phyloP scores from a whole-genome alignment of 331 rosid genomes.

The Quercus phellos region DNA sequence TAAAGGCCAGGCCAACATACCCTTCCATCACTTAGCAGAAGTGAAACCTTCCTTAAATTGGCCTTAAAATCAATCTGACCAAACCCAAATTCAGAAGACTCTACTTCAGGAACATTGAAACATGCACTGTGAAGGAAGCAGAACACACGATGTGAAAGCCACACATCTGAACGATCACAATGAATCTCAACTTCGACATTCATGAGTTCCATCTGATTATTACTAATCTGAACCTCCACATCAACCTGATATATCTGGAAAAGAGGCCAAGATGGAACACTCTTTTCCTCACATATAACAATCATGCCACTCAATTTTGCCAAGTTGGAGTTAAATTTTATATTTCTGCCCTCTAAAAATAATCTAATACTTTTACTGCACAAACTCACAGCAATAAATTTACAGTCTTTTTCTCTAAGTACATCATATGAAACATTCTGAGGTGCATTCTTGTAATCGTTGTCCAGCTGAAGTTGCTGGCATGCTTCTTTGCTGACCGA shows the following conservation, averaged over 20 bases:
- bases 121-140: constrained; percentile 50
- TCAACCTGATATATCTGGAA: constrained; percentile 52
- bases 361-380: constrained; percentile 46
- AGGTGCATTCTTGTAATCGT: constrained; percentile 26
- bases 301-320: constrained; percentile 58
- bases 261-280: constrained; percentile 57
- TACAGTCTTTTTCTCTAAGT: constrained; percentile 35
- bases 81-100: constrained; percentile 41
- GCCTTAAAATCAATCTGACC: constrained; percentile 42
- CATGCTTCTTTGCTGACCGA: constrained; percentile 34
- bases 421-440: constrained; percentile 32
- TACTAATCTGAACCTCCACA: constrained; percentile 37
- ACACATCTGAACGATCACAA: constrained; percentile 61
- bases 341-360: constrained; percentile 25
- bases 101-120: constrained; percentile 34
- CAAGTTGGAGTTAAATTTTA: constrained; percentile 43
- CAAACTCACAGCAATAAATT: constrained; percentile 42
- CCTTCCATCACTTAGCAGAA: constrained; percentile 88
- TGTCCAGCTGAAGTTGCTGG: constrained; percentile 33
- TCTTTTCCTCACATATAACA: constrained; percentile 38
- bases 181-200: constrained; percentile 40
- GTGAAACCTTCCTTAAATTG: constrained; percentile 55
- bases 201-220: constrained; percentile 20
- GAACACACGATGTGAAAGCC: constrained; percentile 71
- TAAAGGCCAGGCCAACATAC: constrained; percentile 35